phyloP scores from a whole-genome alignment of 768 basidiomycete species.

The Harrya chromipes region DNA sequence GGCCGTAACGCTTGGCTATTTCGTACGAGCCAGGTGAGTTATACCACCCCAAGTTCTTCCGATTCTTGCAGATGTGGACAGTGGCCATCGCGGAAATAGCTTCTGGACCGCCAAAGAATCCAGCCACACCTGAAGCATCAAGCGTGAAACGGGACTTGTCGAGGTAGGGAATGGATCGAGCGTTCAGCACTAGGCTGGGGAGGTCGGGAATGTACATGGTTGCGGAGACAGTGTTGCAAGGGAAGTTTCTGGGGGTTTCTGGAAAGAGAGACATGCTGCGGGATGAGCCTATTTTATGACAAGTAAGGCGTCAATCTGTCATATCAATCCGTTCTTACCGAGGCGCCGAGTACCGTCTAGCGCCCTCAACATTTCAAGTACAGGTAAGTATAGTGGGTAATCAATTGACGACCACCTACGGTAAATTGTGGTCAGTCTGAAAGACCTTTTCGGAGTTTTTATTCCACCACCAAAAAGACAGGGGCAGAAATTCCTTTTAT shows the following conservation, averaged over 20 bases:
- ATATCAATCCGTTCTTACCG: background rate
- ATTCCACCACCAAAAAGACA: too few species aligned
- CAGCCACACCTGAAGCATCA: constrained; percentile 21
- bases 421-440: too few species aligned
- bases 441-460: too few species aligned
- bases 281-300: background rate
- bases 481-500: constrained; percentile 8
- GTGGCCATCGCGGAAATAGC: constrained; percentile 34
- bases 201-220: constrained; percentile 4
- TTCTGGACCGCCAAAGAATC: constrained; percentile 27
- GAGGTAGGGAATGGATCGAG: background rate
- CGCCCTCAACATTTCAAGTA: too few species aligned
- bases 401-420: too few species aligned
- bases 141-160: constrained; percentile 17
- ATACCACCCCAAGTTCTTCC: constrained; percentile 32
- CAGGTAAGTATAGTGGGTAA: too few species aligned
- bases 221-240: background rate
- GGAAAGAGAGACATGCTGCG: background rate
- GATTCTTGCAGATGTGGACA: constrained; percentile 27
- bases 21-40: constrained; percentile 33
- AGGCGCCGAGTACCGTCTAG: background rate
- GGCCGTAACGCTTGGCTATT: constrained; percentile 30
- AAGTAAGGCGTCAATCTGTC: too few species aligned
- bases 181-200: background rate
- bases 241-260: background rate